These are phyloP conservation scores for Blastobotrys indianensis DNA, from an alignment of 1,139 yeast species.

Conservation along the genomic window DNA sequence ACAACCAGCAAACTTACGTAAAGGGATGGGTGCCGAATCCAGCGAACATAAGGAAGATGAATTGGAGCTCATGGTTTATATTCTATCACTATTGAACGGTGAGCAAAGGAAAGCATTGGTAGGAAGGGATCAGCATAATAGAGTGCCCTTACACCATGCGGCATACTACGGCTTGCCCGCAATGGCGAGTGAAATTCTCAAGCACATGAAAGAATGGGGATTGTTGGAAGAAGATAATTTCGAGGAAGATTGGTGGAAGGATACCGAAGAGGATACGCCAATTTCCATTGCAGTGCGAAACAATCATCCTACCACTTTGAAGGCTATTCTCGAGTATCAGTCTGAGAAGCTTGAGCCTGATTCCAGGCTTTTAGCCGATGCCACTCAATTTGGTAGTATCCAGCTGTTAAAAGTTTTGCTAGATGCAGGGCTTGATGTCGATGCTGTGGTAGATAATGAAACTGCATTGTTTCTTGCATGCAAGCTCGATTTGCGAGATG, in stretches of 20 bases:
- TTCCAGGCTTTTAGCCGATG: constrained; percentile 49
- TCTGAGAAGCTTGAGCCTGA: constrained; percentile 38
- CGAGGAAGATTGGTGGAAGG: constrained; percentile 62
- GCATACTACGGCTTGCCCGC: constrained; percentile 78
- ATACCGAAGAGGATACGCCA: constrained; percentile 77
- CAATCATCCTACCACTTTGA: constrained; percentile 72
- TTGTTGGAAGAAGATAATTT: constrained; percentile 42
- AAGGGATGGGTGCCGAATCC: constrained; percentile 9
- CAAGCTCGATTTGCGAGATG: constrained; percentile 50
- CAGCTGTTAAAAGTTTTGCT: constrained; percentile 53
- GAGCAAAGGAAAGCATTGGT: constrained; percentile 50
- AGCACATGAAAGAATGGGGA: constrained; percentile 47
- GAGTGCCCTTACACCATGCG: constrained; percentile 89
- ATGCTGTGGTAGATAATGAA: constrained; percentile 62
- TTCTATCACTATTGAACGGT: constrained; percentile 49
- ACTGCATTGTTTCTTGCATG: constrained; percentile 79
- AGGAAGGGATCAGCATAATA: constrained; percentile 64
- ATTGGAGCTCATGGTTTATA: constrained; percentile 47
- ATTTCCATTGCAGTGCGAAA: constrained; percentile 79
- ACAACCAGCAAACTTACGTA: constrained; percentile 17
- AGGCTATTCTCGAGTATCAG: constrained; percentile 42
- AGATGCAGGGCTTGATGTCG: constrained; percentile 55
- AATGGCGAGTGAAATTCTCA: constrained; percentile 52
- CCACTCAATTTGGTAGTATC: constrained; percentile 62
- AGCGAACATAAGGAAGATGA: constrained; percentile 33